Conservation (phyloP, 805 yeast genomes). For the Kuraishia piskuri region DNA sequence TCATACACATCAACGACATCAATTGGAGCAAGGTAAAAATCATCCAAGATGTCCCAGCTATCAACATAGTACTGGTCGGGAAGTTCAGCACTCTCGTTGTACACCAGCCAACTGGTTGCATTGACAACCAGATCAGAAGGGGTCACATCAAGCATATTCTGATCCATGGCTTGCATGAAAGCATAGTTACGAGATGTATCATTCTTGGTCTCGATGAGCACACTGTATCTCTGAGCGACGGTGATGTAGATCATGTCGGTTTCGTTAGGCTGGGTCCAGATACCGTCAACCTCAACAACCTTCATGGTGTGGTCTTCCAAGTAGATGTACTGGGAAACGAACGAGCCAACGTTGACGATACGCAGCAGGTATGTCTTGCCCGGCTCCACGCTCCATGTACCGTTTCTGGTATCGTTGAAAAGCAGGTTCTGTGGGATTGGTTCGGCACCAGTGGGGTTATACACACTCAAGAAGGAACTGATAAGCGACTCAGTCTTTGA, state of each 20-base stretch:
- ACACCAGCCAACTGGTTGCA: constrained; percentile 67
- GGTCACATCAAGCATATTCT: constrained; percentile 68
- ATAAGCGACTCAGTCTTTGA: constrained; percentile 37
- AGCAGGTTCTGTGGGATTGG: constrained; percentile 65
- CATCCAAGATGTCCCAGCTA: constrained; percentile 56
- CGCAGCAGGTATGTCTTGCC: constrained; percentile 57
- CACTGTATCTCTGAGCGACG: constrained; percentile 77
- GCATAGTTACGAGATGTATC: constrained; percentile 61
- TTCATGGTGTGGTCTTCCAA: constrained; percentile 67
- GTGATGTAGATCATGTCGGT: constrained; percentile 54
- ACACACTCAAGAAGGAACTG: constrained; percentile 45
- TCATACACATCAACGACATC: constrained; percentile 44
- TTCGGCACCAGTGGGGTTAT: constrained; percentile 80
- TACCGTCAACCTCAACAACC: constrained; percentile 71
- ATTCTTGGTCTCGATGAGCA: constrained; percentile 63
- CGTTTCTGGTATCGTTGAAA: constrained; percentile 57
- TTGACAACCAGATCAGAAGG: constrained; percentile 63
- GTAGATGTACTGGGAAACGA: constrained; percentile 63
- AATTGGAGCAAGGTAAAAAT: constrained; percentile 63
- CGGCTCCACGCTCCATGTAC: constrained; percentile 44
- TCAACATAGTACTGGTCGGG: constrained; percentile 40
- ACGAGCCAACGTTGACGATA: constrained; percentile 59
- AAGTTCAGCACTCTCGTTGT: constrained; percentile 25
- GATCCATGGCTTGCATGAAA: constrained; percentile 74
- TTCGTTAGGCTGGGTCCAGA: constrained; percentile 47